Base-by-base conservation (phyloP, 2,329 filamentous ascomycete genomes). In the Aspergillus calidoustus region DNA sequence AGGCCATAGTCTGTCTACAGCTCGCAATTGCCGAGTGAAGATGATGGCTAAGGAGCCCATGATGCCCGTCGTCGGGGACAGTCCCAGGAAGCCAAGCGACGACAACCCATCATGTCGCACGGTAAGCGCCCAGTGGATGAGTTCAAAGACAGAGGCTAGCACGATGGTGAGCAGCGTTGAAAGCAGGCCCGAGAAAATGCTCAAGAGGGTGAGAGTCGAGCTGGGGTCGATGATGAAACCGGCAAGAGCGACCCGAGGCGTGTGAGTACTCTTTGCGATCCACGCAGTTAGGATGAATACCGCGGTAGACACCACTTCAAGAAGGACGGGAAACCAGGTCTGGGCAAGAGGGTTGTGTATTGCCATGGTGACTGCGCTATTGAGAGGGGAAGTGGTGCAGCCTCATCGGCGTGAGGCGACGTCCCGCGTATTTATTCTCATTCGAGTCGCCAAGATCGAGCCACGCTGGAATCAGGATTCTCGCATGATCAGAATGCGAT, bases 41-140 rank as follows among this genome's bases (percentile, higher is more conserved):
- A 57, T n/a, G 7, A 57, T 47, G 3, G 3, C 41, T 13, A 50
- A 17, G 38, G n/a, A 23, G 3, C 54, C 54, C 4, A 57, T 19
- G n/a, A 41, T 30, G 4, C 44, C 28, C 11, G 54, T 57, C 4
- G 54, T 49, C 15, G 54, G 54, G 15, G 54, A 57, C 3, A 57
- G 44, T 4, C 44, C 44, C 2, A 57, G 28, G 8, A 50, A 8
- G 7, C 44, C 22, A 30, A 41, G n/a, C 1, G 46, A 49, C 0
- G 25, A 17, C 7, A 57, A 5, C 4, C 54, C 54, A n/a, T 41
- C 15, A 1, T 41, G 28, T 5, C 54, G 54, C 8, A 9, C 54
- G n/a, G 44, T 57, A 1, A 57, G 28, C 2, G 44, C 15, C 54
- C 54, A 57, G 2, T 49, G 44, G 8, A 57, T 50, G 0, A 41